Evolutionary conservation across 805 yeast species (phyloP), one percentile per base, ranked within the genome.

Genomic region (Diddensiella santjacobensis): DNA sequence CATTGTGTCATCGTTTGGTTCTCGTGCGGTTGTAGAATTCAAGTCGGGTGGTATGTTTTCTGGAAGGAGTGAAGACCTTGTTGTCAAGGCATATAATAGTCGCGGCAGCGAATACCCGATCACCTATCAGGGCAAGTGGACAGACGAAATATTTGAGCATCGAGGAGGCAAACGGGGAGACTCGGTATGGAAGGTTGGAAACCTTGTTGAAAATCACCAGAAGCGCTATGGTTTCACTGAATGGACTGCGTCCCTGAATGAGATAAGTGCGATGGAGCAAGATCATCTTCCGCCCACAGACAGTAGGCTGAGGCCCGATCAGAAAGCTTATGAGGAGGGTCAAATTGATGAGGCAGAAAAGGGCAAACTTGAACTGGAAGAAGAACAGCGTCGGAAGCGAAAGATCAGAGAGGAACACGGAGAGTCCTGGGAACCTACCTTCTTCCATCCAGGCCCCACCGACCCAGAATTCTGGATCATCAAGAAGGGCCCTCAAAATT

Each of bases 231-330:
- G 99, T 0, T 89, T 89, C 62, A 83, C 96, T 0, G 72, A 73
- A 45, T 93, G 84, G 69, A 81, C 96, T 0, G 87, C 95, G 5
- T 75, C 83, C 35, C 71, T 93, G 62, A 89, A 89, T 62, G 86
- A 88, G 51, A 77, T 90, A 35, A 86, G 96, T 0, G 69, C 63
- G 2, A 67, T 91, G 11, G 97, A 91, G 61, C 53, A 73, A 23
- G 84, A 71, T 2, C 46, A 66, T 1, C 57, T 90, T 35, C 84
- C 97, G 3, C 90, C 90, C 2, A 87, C 93, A 0, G 99, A 93
- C 64, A 85, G 96, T 4, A 78, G 99, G 60, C 66, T 81, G 40
- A 77, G 99, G 61, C 98, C 97, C 0, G 99, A 93, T 64, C 79
- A 88, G 60, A 70, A 77, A 39, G 66, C 71, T 1, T 88, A 87